phyloP scores from a whole-genome alignment of 345 rosid species.

The Bruguiera parviflora region DNA sequence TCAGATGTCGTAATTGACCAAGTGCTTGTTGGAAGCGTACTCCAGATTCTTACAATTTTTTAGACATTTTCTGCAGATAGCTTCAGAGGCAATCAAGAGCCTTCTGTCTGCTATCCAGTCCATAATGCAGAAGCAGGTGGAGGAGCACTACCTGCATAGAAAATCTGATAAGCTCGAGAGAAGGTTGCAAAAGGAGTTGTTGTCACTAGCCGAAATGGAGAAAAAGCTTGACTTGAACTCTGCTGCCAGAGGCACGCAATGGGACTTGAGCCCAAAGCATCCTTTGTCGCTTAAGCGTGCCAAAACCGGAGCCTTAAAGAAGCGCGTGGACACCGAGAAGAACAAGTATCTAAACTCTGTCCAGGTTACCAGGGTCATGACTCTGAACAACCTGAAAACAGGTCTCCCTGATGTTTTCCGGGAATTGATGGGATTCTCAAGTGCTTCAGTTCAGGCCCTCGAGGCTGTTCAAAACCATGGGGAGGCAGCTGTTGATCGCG shows the following conservation, averaged over 20 bases:
- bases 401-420: constrained; percentile 74
- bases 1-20: background rate
- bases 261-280: constrained; percentile 22
- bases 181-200: constrained; percentile 58
- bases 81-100: background rate
- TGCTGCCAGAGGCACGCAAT: constrained; percentile 27
- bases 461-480: constrained; percentile 44
- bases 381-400: constrained; percentile 61
- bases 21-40: background rate
- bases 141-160: constrained; percentile 47
- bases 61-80: background rate
- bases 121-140: constrained; percentile 13
- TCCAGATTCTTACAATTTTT: background rate
- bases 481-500: constrained; percentile 21
- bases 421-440: constrained; percentile 58
- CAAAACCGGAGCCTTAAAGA: constrained; percentile 55
- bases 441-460: constrained; percentile 51
- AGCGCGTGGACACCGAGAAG: constrained; percentile 53
- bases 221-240: constrained; percentile 38
- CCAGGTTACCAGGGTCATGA: constrained; percentile 54
- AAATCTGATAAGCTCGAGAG: constrained; percentile 52
- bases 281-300: constrained; percentile 24
- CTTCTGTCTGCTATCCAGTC: constrained; percentile 5
- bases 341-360: constrained; percentile 45
- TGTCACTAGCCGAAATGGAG: constrained; percentile 57